A percentile compares a stretch with the other conserved stretches of the same genome.
Evolutionary conservation across 768 basidiomycete genomes (phyloP).

Genomic region (Mycena sanguinolenta): DNA sequence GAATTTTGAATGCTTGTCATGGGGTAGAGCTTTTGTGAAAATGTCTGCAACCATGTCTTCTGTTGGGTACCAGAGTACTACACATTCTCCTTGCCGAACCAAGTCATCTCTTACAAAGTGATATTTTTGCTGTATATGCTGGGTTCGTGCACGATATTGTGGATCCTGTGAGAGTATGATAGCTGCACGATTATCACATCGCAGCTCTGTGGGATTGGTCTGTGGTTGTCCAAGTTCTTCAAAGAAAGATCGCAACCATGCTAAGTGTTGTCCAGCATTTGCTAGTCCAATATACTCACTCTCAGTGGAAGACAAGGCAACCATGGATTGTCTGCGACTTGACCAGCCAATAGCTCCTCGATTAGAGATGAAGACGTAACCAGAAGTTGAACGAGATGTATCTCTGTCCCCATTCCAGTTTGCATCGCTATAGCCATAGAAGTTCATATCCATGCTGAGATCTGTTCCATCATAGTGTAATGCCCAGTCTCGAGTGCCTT

Average conservation of each 20-base stretch:
- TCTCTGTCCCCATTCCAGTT: slow-evolving; percentile 10
- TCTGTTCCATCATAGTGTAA: neutral
- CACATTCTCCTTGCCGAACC: neutral
- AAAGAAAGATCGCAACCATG: slow-evolving; percentile 3
- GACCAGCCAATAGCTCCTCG: slow-evolving; percentile 11
- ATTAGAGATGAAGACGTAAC: slow-evolving; percentile 7
- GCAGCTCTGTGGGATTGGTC: neutral
- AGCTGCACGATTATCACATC: neutral
- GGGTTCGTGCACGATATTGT: slow-evolving; percentile 1
- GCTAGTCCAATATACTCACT: slow-evolving; percentile 10
- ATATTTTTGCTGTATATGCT: neutral
- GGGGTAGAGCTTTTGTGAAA: no score
- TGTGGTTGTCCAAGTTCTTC: neutral
- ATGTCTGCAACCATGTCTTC: slow-evolving; percentile 7
- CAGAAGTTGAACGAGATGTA: slow-evolving; percentile 1
- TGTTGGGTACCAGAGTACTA: neutral
- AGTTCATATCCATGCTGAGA: neutral
- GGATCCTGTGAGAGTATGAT: neutral
- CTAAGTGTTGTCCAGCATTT: slow-evolving; percentile 3
- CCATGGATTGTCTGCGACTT: slow-evolving; percentile 15
- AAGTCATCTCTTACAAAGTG: slow-evolving; percentile 1
- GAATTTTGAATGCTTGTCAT: no score
- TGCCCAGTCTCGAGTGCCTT: neutral
- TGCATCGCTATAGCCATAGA: slow-evolving; percentile 11
- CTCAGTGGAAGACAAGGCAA: slow-evolving; percentile 14